These are phyloP conservation scores for Cephalotrichum gorgonifer DNA, from an alignment of 2,329 filamentous ascomycete genomes.

Conservation along the genomic window DNA sequence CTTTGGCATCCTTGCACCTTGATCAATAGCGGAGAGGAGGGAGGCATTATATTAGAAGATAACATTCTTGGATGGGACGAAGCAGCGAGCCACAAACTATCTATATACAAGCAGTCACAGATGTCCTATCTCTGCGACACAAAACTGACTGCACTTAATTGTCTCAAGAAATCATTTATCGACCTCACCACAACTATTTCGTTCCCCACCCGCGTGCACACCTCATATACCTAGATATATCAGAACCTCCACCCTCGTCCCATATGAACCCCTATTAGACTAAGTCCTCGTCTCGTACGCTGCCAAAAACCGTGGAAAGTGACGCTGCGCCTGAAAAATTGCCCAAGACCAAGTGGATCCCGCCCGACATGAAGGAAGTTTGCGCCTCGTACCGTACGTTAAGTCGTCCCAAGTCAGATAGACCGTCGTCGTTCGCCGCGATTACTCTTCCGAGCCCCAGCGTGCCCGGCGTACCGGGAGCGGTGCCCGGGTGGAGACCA, in stretches of 20 bases:
- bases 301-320: not conserved
- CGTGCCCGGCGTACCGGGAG: not conserved
- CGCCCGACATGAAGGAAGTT: not conserved
- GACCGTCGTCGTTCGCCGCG: not conserved
- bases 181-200: not conserved
- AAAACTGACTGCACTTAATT: too few relatives aligned
- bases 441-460: not conserved
- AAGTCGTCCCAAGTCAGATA: not conserved
- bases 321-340: not conserved
- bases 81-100: too few relatives aligned
- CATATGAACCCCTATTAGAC: not conserved
- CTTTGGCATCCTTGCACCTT: too few relatives aligned
- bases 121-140: too few relatives aligned
- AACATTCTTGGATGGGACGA: too few relatives aligned
- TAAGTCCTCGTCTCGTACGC: not conserved
- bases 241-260: not conserved
- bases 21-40: too few relatives aligned
- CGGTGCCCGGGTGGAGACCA: not conserved
- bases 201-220: not conserved
- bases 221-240: not conserved
- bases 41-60: too few relatives aligned
- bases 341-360: not conserved
- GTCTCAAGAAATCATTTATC: not conserved
- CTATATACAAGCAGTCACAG: too few relatives aligned
- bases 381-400: not conserved